Base-by-base conservation (phyloP, 2,329 filamentous ascomycete genomes). In the Rachicladosporium sp. region DNA sequence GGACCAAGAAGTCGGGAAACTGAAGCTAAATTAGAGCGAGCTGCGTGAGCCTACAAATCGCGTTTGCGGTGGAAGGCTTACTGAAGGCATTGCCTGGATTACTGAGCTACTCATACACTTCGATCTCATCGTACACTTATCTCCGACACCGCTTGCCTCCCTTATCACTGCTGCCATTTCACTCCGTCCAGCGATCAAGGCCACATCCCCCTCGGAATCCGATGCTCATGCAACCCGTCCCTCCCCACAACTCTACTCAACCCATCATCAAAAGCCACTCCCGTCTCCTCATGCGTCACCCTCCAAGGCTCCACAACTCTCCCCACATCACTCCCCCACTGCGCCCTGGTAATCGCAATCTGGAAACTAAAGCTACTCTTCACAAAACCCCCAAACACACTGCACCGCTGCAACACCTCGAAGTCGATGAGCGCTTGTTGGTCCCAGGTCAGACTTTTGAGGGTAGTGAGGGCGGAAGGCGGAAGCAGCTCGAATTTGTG, bases 401-500 rank as follows among this genome's bases (percentile, higher is more conserved):
- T 62, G 12, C 64, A 63, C 19, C 65, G 56, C 37, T 64, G 52
- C 46, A 71, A 53, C 3, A 73, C 61, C 46, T 71, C 66, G 51
- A 67, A 71, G 50, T 74, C 70, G 5, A 72, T 62, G 12, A 72
- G 53, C 3, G 62, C 64, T 41, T 66, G 63, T 53, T 73, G 69
- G 50, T 71, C 68, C 62, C 63, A 70, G 12, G 53, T 62, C 30
- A 73, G 49, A 12, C 43, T 42, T 9, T 55, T 41, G 4, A 72
- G 54, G 7, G 43, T 44, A 11, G 44, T 43, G 2, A 59, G 49
- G 37, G 68, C 65, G 1, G 15, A 49, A 43, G 12, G 50, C 41
- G 43, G 60, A 4, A 73, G 55, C 2, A 73, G 48, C 23, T 69
- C 61, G 10, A 56, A 42, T 50, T 70, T 70, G 10, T 57, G 57